phyloP scores from a whole-genome alignment of 2,329 filamentous ascomycete species.

The Xylariaceae sp. region DNA sequence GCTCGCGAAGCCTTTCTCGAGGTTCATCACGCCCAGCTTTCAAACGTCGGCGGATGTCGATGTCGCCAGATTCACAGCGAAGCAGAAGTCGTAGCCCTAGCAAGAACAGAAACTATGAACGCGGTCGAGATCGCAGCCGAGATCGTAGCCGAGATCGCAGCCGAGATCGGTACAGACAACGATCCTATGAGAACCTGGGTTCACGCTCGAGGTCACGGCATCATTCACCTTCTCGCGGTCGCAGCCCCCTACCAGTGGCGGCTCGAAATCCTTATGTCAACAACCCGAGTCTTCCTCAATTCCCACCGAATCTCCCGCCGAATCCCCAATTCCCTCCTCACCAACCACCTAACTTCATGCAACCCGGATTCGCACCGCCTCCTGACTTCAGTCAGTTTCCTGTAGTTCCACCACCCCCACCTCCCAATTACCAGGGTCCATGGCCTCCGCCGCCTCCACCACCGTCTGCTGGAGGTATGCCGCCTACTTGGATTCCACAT shows the following conservation, averaged over 20 bases:
- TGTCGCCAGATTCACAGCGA: conserved; percentile 30
- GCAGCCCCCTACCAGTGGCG: background rate
- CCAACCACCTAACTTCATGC: conserved; percentile 18
- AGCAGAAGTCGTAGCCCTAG: conserved; percentile 31
- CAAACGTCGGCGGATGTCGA: conserved; percentile 38
- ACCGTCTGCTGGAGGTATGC: conserved; percentile 20
- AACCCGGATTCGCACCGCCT: conserved; percentile 19
- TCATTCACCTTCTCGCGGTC: conserved; percentile 16
- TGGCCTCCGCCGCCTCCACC: conserved; percentile 25
- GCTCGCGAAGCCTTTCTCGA: conserved; percentile 31
- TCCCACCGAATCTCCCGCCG: conserved; percentile 6
- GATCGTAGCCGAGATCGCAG: conserved; percentile 7
- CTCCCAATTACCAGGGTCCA: conserved; percentile 23
- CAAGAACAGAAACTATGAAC: conserved; percentile 24
- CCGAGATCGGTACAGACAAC: conserved; percentile 12
- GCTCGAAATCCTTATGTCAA: conserved; percentile 11
- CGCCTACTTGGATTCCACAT: conserved; percentile 24
- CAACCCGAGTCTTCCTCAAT: conserved; percentile 12
- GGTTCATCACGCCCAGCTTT: conserved; percentile 34
- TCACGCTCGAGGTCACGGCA: conserved; percentile 24
- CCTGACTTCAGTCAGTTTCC: conserved; percentile 24
- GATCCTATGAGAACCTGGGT: conserved; percentile 29
- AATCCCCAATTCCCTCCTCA: conserved; percentile 23
- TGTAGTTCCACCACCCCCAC: conserved; percentile 25
- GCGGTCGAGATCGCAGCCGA: conserved; percentile 27